These are phyloP conservation scores for Neonothopanus nambi DNA, from an alignment of 1,284 basidiomycete genomes.

Conservation along the genomic window DNA sequence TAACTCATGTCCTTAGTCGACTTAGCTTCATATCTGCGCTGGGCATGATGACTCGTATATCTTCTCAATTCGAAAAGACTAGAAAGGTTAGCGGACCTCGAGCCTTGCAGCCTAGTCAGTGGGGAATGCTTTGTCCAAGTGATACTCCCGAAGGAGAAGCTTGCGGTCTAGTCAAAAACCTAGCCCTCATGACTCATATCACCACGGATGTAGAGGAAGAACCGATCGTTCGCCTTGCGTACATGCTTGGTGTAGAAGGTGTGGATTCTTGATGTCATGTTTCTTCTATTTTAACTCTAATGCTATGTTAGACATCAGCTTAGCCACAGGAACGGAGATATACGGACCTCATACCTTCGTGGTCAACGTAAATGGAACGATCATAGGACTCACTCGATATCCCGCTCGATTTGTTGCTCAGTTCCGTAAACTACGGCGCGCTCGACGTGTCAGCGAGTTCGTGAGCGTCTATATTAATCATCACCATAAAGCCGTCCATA, in stretches of 20 bases:
- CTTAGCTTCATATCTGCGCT: constrained; percentile 96
- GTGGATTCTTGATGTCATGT: constrained; percentile 21
- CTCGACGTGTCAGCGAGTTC: constrained; percentile 93
- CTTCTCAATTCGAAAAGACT: constrained; percentile 99
- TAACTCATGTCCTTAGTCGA: constrained; percentile 96
- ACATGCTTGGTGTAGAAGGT: constrained; percentile 96
- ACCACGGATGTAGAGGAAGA: constrained; percentile 98
- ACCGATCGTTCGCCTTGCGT: constrained; percentile 88
- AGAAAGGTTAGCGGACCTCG: constrained; percentile 98
- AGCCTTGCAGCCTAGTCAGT: constrained; percentile 97
- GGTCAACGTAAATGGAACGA: constrained; percentile 96
- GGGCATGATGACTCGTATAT: constrained; percentile 99
- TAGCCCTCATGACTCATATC: constrained; percentile 99
- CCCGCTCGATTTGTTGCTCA: constrained; percentile 86
- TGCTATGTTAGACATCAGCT: constrained; percentile 74
- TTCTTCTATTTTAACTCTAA: constrained; percentile 14
- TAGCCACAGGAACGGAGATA: constrained; percentile 94
- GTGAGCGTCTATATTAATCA: constrained; percentile 97
- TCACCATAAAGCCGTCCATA: constrained; percentile 94
- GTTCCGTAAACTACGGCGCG: constrained; percentile 91
- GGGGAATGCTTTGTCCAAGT: constrained; percentile 98
- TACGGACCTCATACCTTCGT: constrained; percentile 91
- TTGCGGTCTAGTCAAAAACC: constrained; percentile 97
- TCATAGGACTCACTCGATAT: constrained; percentile 90
- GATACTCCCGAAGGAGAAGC: constrained; percentile 99